phyloP scores from a whole-genome alignment of 1,139 yeast species.

The Pneumocystis jirovecii region DNA sequence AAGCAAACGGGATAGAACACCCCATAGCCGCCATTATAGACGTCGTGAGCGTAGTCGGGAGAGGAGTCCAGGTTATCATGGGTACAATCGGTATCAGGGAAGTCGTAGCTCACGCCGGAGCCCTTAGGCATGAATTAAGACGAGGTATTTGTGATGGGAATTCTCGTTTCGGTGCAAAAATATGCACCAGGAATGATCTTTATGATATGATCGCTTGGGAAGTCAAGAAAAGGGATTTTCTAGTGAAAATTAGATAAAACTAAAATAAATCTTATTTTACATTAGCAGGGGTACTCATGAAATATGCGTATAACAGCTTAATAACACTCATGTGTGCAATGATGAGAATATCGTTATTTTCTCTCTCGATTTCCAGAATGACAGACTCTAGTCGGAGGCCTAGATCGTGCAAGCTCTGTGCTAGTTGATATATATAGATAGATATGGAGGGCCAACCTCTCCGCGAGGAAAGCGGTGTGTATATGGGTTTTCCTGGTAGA shows the following conservation, averaged over 20 bases:
- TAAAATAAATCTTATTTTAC: conserved; percentile 31
- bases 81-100: background rate
- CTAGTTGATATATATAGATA: background rate
- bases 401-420: conserved; percentile 67
- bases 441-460: conserved; percentile 28
- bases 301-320: conserved; percentile 78
- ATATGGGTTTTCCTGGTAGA: conserved; percentile 63
- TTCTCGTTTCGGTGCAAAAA: conserved; percentile 16
- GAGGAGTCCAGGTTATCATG: background rate
- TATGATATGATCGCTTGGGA: conserved; percentile 68
- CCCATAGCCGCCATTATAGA: background rate
- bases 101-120: background rate
- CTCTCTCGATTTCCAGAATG: conserved; percentile 76
- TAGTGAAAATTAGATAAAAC: background rate
- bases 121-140: background rate
- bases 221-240: conserved; percentile 43
- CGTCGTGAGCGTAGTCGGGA: background rate
- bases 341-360: conserved; percentile 72
- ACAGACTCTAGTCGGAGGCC: conserved; percentile 91
- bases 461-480: conserved; percentile 86
- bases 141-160: background rate
- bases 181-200: conserved; percentile 84
- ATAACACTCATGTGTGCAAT: conserved; percentile 89
- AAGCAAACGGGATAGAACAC: background rate
- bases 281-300: conserved; percentile 78